Evolutionary conservation across 1,284 basidiomycete species (phyloP).

Genomic region (Schizopora paradoxa): DNA sequence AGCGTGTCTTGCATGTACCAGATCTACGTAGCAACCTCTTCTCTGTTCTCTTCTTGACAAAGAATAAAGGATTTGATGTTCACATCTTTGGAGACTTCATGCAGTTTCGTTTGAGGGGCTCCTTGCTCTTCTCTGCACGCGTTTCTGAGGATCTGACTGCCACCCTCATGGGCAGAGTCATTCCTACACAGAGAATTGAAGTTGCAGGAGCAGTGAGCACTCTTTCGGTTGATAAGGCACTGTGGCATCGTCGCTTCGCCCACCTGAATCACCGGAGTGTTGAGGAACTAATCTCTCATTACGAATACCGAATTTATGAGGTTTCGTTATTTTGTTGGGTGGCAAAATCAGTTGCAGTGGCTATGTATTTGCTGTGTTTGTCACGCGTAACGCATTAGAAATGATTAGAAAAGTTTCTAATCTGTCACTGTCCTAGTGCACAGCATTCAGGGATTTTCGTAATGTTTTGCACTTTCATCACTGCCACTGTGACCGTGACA

Average conservation of each 20-base stretch:
- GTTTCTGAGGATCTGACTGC: background rate
- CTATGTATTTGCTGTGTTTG: no score
- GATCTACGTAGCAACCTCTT: constrained; percentile 1
- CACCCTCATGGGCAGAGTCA: background rate
- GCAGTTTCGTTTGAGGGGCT: background rate
- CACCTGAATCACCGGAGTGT: no score
- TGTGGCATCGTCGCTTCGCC: constrained; percentile 12
- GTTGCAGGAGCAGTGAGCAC: background rate
- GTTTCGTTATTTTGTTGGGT: no score
- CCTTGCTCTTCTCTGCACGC: constrained; percentile 1
- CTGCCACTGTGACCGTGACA: no score
- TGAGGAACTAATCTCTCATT: no score
- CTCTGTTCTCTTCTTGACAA: constrained; percentile 3
- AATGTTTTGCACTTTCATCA: no score
- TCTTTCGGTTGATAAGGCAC: background rate
- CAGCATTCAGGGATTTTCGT: no score
- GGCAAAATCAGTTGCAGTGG: no score
- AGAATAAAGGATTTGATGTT: constrained; percentile 1
- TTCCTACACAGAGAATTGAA: constrained; percentile 3
- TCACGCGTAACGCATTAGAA: no score
- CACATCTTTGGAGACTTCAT: background rate
- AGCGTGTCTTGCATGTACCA: constrained; percentile 3
- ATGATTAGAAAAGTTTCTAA: no score
- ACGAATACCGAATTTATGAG: no score
- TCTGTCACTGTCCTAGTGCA: no score